Evolutionary conservation across 2,329 filamentous ascomycete genomes (phyloP).

Genomic region (Fusarium sororula): DNA sequence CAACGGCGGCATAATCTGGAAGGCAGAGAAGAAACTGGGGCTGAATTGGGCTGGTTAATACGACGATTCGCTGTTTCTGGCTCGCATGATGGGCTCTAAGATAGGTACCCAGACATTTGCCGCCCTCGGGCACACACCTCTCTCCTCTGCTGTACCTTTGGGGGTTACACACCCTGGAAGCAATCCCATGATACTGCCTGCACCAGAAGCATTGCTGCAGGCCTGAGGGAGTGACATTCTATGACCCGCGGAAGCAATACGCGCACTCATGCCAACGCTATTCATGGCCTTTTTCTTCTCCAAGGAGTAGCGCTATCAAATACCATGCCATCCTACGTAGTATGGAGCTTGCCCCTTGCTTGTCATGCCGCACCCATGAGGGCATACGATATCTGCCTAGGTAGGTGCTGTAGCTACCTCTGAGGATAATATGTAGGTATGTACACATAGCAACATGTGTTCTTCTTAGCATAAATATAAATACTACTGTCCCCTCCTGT

Average conservation of each 20-base stretch:
- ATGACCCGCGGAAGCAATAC: not conserved
- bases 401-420: not conserved
- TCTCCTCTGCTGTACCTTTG: not conserved
- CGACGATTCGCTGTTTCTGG: not conserved
- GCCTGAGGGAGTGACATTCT: slow-evolving; percentile 8
- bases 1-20: slow-evolving; percentile 32
- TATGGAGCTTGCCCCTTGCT: not conserved
- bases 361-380: slow-evolving; percentile 33
- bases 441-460: slow-evolving; percentile 1
- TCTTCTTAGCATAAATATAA: slow-evolving; percentile 37
- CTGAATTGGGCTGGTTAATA: not conserved
- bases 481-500: slow-evolving; percentile 28
- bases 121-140: slow-evolving; percentile 13
- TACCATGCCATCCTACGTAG: slow-evolving; percentile 11
- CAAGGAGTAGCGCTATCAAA: slow-evolving; percentile 38
- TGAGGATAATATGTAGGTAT: not conserved
- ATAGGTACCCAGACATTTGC: slow-evolving; percentile 13
- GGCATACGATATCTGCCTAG: slow-evolving; percentile 12
- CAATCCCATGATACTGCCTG: slow-evolving; percentile 27
- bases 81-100: slow-evolving; percentile 3
- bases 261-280: not conserved
- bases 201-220: not conserved
- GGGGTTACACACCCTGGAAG: slow-evolving; percentile 8
- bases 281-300: slow-evolving; percentile 3
- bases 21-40: slow-evolving; percentile 5